Conservation (phyloP, 345 rosid genomes). For the Triadica sebifera region DNA sequence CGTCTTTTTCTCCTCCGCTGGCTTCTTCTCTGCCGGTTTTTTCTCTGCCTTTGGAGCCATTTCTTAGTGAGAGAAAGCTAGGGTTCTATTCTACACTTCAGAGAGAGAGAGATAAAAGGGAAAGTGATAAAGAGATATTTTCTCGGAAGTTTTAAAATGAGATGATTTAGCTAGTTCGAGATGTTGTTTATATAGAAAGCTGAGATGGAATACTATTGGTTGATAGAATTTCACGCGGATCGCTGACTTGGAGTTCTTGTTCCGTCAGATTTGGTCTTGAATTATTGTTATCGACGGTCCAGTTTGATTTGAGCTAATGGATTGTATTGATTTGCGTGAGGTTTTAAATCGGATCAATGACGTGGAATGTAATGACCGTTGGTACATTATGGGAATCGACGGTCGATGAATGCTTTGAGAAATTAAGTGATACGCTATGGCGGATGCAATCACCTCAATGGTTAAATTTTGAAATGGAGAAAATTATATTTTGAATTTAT, state of each 20-base stretch:
- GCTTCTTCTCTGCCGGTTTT: slow-evolving; percentile 59
- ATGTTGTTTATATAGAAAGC: slow-evolving; percentile 17
- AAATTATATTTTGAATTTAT: too few relatives aligned
- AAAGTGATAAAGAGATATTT: too few relatives aligned
- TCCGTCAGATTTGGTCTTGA: slow-evolving; percentile 19
- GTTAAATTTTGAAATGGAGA: too few relatives aligned
- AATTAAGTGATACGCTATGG: too few relatives aligned
- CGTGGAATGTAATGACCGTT: background rate
- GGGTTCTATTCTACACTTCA: background rate
- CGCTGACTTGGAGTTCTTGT: slow-evolving; percentile 10
- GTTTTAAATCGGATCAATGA: slow-evolving; percentile 5
- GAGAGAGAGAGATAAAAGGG: background rate
- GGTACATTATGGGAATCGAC: background rate
- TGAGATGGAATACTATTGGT: slow-evolving; percentile 19
- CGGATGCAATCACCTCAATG: too few relatives aligned
- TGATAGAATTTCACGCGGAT: slow-evolving; percentile 24
- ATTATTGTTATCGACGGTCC: slow-evolving; percentile 11
- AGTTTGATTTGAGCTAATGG: background rate
- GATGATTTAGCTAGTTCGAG: background rate
- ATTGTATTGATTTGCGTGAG: background rate
- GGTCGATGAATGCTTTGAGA: background rate
- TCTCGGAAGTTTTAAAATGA: background rate
- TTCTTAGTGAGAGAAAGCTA: background rate
- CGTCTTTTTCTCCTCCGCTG: slow-evolving; percentile 53
- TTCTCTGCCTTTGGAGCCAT: slow-evolving; percentile 70